Base-by-base conservation (phyloP, 345 rosid species). In the Hibiscus tridactylites region DNA sequence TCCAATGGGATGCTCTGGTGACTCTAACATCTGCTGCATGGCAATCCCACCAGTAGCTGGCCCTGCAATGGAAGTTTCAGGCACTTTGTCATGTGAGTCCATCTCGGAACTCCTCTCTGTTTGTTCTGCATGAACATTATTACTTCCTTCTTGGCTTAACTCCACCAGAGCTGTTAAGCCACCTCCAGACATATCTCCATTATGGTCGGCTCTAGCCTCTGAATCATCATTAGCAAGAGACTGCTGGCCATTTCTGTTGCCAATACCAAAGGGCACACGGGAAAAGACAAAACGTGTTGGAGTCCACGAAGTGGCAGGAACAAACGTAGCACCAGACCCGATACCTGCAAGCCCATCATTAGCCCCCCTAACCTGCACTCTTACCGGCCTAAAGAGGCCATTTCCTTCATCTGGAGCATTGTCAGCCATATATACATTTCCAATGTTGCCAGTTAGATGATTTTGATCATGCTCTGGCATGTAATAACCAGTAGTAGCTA, bases 291-390 rank as follows among this genome's bases (percentile, higher is more conserved):
- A 88, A 26, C 94, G 92, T 39, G 98, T 90, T 70, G 98, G 93
- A 33, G 96, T 87, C 93, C 97, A 87, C 56, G 88, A 87, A 76
- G 89, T 81, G 35, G 94, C 81, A 44, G 96, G 93, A 66, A 90
- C 90, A 79, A 83, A 91, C 70, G 92, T 79, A 77, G 88, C 80
- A 80, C 93, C 97, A 33, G 93, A 89, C 75, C 97, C 97, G 78
- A 94, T 90, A 74, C 95, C 98, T 0, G 98, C 98, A 81, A 94
- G 97, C 68, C 98, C 98, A 82, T 94, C 98, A 71, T 81, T 86
- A 76, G 86, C 88, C 61, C 96, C 96, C 88, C 94, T 87, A 71
- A 90, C 93, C 81, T 86, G 96, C 61, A 91, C 91, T 77, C 95
- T 81, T 9, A 91, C 97, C 65, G 97, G 96, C 83, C 91, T 90